Conservation (phyloP, 306 rosid species). For the Pyrus betulifolia region DNA sequence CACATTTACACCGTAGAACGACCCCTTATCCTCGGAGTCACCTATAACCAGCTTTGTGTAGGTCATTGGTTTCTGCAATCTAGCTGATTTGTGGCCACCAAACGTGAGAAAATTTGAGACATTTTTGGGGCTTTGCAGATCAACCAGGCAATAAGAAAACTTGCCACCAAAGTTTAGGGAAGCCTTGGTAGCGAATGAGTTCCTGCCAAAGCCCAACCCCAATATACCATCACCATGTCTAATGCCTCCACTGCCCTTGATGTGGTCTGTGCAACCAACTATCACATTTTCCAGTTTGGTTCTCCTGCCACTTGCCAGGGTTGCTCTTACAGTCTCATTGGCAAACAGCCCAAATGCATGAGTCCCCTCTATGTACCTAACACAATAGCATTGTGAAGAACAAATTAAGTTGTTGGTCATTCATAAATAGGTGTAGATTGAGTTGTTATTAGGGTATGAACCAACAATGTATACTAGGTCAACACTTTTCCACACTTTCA, state of each 20-base stretch:
- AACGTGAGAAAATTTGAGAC: constrained; percentile 43
- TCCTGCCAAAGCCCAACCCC: constrained; percentile 43
- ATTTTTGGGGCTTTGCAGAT: constrained; percentile 45
- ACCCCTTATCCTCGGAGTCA: background rate
- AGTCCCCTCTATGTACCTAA: constrained; percentile 52
- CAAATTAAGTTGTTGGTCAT: background rate
- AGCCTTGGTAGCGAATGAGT: constrained; percentile 43
- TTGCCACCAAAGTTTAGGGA: constrained; percentile 31
- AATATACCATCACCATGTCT: constrained; percentile 50
- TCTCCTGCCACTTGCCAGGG: constrained; percentile 32
- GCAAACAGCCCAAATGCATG: constrained; percentile 61
- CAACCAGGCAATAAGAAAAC: constrained; percentile 76
- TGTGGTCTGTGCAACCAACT: constrained; percentile 63
- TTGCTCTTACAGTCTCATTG: constrained; percentile 46
- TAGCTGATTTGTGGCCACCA: constrained; percentile 17
- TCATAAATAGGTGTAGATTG: background rate
- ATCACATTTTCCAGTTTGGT: constrained; percentile 27
- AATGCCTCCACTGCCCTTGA: constrained; percentile 10
- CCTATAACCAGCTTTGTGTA: constrained; percentile 32
- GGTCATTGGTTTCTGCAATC: background rate
- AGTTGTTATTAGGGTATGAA: background rate
- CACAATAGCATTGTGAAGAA: background rate
- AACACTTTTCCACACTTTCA: background rate
- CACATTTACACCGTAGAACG: constrained; percentile 44
- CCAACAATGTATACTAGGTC: background rate